Percentiles rank a stretch among this genome's conserved stretches.
phyloP scores from a whole-genome alignment of 495 filamentous ascomycete species.

The Corynascus novoguineensis region DNA sequence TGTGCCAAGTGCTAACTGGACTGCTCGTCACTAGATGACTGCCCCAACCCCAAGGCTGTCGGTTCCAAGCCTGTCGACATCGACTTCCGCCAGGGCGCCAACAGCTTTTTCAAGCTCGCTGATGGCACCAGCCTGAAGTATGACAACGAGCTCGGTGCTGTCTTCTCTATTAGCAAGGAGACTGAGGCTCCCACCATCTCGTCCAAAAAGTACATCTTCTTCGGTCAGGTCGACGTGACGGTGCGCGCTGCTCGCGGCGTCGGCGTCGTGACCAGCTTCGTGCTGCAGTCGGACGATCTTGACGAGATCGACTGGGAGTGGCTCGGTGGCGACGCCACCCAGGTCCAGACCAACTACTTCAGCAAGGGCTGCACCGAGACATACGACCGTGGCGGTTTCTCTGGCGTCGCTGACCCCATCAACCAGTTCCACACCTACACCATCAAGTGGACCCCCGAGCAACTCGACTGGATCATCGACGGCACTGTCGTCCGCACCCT shows the following conservation, averaged over 20 bases:
- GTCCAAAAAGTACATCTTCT: slow-evolving; percentile 69
- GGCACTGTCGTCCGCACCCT: slow-evolving; percentile 65
- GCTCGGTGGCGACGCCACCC: slow-evolving; percentile 56
- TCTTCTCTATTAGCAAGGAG: slow-evolving; percentile 67
- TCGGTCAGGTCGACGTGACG: slow-evolving; percentile 64
- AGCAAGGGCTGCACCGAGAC: slow-evolving; percentile 77
- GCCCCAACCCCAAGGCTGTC: slow-evolving; percentile 69
- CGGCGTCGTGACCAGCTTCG: slow-evolving; percentile 77
- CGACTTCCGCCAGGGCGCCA: slow-evolving; percentile 70
- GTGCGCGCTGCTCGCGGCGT: slow-evolving; percentile 60
- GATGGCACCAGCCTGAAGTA: slow-evolving; percentile 57
- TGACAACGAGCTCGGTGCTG: slow-evolving; percentile 62
- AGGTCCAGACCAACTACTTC: slow-evolving; percentile 90
- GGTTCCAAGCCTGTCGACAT: slow-evolving; percentile 55
- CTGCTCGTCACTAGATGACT: slow-evolving; percentile 36
- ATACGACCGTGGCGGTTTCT: slow-evolving; percentile 70
- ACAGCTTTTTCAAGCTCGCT: slow-evolving; percentile 57
- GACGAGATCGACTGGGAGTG: slow-evolving; percentile 97
- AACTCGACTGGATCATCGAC: slow-evolving; percentile 80
- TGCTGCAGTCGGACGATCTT: slow-evolving; percentile 83
- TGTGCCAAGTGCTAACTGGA: not conserved
- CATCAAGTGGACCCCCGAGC: slow-evolving; percentile 73
- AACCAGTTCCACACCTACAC: slow-evolving; percentile 75
- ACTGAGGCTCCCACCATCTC: slow-evolving; percentile 74
- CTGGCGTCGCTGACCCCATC: slow-evolving; percentile 55